Evolutionary conservation across 768 basidiomycete species (phyloP), one percentile per base, ranked within the genome.

Genomic region (Termitomyces bulborhizus): DNA sequence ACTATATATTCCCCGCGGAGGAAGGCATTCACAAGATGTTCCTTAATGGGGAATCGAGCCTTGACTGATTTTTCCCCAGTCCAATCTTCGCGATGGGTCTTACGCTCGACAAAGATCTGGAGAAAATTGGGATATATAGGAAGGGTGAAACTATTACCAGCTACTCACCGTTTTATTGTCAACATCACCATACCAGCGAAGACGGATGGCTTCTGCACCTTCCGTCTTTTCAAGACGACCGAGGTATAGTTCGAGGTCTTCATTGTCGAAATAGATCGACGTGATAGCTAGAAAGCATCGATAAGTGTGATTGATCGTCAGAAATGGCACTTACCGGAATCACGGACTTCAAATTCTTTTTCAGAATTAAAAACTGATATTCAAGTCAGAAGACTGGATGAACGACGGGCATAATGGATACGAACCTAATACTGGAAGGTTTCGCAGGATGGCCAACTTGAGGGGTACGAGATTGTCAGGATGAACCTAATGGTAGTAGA

Each of bases 11-110:
- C 86, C 16, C 97, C 97, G 21, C 79, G 76, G 40, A 97, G 71
- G 76, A 93, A 99, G 15, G 88, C 85, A 65, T 98, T 96, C 62
- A 98, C 86, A 45, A 90, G 83, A 58, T 93, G 84, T 67, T 98
- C 96, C 67, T 96, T 94, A 68, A 99, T 86, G 3, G 91, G 85
- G 74, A 98, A 98, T 11, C 95, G 89, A 13, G 94, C 90, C 71
- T 98, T 99, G 66, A 98, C 95, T 9, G 92, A 94, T 71, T 98
- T 98, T 70, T 99, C 96, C 34, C 97, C 97, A 0, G 96, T 98
- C 97, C 97, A 99, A 66, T 99, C 97, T 71, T 99, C 97, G 53
- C 94, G 83, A 67, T 99, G 90, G 0, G 90, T 93, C 71, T 93
- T 93, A 41, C 90, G 87, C 71, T 93, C 90, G 18, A 93, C 86